These are phyloP conservation scores for Hypomontagnella monticulosa DNA, from an alignment of 495 filamentous ascomycete genomes.

Conservation along the genomic window DNA sequence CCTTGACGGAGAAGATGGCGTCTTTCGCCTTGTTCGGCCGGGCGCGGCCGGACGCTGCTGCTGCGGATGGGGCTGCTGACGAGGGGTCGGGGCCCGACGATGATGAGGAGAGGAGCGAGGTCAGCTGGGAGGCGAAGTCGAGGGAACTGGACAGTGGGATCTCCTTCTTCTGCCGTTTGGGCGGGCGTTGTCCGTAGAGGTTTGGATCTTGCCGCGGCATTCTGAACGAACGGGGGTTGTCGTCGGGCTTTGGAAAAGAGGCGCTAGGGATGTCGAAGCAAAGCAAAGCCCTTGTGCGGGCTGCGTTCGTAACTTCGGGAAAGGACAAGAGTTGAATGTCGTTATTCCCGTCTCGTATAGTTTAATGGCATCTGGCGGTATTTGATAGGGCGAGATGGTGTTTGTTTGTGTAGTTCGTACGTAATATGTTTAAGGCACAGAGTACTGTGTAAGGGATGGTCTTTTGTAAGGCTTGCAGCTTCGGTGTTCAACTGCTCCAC, in stretches of 20 bases:
- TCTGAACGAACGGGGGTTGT: constrained; percentile 12
- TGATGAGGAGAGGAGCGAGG: constrained; percentile 76
- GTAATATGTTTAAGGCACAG: constrained; percentile 1
- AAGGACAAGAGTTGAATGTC: constrained; percentile 5
- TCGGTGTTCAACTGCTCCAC: constrained; percentile 12
- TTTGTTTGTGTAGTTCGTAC: constrained; percentile 5
- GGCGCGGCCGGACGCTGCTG: constrained; percentile 63
- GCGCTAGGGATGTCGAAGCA: not conserved
- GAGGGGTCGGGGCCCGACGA: constrained; percentile 54
- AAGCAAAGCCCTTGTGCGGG: not conserved
- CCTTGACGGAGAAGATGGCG: constrained; percentile 75
- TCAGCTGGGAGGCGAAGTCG: constrained; percentile 80
- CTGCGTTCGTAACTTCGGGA: constrained; percentile 3
- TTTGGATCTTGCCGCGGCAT: constrained; percentile 65
- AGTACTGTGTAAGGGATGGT: not conserved
- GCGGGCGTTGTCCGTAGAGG: constrained; percentile 80
- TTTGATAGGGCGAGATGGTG: not conserved
- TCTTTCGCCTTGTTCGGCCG: constrained; percentile 75
- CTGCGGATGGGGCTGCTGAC: constrained; percentile 45
- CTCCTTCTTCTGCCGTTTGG: constrained; percentile 67
- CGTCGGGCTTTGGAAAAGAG: not conserved
- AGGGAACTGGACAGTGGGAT: constrained; percentile 77
- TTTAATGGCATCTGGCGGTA: too few species aligned
- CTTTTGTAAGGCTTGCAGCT: constrained; percentile 12
- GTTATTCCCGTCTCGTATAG: constrained; percentile 20